Evolutionary conservation across 2,329 filamentous ascomycete genomes (phyloP), one percentile per base, ranked within the genome.

Genomic region (Calonectria henricotiae): DNA sequence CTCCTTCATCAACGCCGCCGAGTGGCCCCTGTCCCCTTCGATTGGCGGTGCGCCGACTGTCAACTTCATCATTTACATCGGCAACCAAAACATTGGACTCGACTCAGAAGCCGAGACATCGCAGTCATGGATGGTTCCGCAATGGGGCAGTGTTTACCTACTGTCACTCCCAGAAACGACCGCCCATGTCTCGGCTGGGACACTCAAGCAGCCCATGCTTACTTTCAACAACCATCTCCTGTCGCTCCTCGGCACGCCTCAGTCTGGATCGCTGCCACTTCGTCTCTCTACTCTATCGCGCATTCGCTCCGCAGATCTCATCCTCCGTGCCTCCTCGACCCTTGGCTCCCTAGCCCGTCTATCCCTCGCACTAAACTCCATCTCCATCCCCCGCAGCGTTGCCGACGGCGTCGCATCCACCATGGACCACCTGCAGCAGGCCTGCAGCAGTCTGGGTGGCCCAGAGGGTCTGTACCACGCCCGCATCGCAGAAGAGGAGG

Each of bases 1-100:
- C 43, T 95, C 94, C 1, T 99, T 99, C 79, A 95, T 99, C 82
- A 99, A 99, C 78, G 95, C 96, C 2, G 96, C 96, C 2, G 96
- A 99, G 83, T 99, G 96, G 96, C 96, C 96, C 0, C 84, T 99
- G 3, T 97, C 93, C 72, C 96, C 96, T 0, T 98, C 94, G 67
- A 98, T 99, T 75, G 96, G 95, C 47, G 91, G 90, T 20, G 96
- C 96, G 0, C 96, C 96, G 1, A 99, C 96, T 0, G 91, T 99
- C 79, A 98, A 99, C 83, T 98, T 99, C 80, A 91, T 98, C 67
- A 88, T 98, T 32, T 99, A 96, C 78, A 91, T 97, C 8, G 94
- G 95, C 6, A 91, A 94, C 68, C 89, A 93, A 69, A 94, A 91
- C 11, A 95, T 94, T 71, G 85, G 82, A 5, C 77, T 86, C 63